Evolutionary conservation across 306 rosid genomes (phyloP).

Genomic region (Nissolia schottii): DNA sequence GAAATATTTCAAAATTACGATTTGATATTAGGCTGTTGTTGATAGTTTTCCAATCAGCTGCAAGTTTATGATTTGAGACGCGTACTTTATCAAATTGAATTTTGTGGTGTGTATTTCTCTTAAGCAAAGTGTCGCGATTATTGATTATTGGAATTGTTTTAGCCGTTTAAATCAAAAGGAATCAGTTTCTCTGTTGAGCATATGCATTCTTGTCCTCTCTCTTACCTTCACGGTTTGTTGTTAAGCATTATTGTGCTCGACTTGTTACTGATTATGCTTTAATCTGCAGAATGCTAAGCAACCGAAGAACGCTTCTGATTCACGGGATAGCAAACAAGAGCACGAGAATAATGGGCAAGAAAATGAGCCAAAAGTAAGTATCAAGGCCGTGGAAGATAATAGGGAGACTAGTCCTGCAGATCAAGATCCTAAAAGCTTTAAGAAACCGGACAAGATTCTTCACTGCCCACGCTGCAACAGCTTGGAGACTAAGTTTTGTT

Average conservation of each 20-base stretch:
- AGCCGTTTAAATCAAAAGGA: background rate
- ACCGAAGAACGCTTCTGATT: slow-evolving; percentile 22
- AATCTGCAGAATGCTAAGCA: slow-evolving; percentile 38
- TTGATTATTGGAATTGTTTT: background rate
- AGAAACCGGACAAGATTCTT: slow-evolving; percentile 71
- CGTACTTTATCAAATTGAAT: background rate
- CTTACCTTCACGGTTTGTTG: background rate
- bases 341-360: background rate
- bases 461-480: slow-evolving; percentile 80
- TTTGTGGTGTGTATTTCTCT: background rate
- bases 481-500: slow-evolving; percentile 72
- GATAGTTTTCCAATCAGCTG: background rate
- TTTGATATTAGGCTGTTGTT: background rate
- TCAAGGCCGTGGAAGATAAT: slow-evolving; percentile 17
- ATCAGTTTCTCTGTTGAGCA: background rate
- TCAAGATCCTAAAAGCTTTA: slow-evolving; percentile 43
- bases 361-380: slow-evolving; percentile 15
- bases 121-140: no score
- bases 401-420: slow-evolving; percentile 29
- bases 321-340: slow-evolving; percentile 7
- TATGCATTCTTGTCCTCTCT: background rate
- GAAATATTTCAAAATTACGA: background rate
- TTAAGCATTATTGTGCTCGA: background rate
- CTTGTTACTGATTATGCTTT: slow-evolving; percentile 1
- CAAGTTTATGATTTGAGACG: background rate